Percentiles rank a stretch among this genome's conserved stretches.
Evolutionary conservation across 2,329 filamentous ascomycete genomes (phyloP).

Genomic region (Arachnopeziza araneosa): DNA sequence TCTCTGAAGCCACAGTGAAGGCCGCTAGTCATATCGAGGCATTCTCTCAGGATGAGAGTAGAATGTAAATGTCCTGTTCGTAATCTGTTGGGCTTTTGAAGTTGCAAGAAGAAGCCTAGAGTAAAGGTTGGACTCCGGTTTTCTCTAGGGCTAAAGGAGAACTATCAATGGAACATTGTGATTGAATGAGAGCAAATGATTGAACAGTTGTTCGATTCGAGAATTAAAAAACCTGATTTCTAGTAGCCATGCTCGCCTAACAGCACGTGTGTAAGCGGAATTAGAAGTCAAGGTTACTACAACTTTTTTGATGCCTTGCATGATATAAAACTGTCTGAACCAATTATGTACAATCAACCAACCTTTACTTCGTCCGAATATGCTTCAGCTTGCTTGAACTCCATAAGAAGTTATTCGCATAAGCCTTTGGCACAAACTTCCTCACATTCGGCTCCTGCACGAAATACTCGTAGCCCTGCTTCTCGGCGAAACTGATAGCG

Average conservation of each 20-base stretch:
- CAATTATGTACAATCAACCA: conserved; percentile 20
- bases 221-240: not conserved
- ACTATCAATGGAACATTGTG: too few species aligned
- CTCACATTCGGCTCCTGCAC: conserved; percentile 94
- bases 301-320: not conserved
- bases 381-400: conserved; percentile 81
- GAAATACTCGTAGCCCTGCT: conserved; percentile 98
- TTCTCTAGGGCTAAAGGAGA: too few species aligned
- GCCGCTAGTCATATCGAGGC: too few species aligned
- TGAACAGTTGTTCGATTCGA: too few species aligned
- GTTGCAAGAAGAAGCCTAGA: too few species aligned
- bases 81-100: too few species aligned
- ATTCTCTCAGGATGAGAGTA: too few species aligned
- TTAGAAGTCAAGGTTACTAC: not conserved
- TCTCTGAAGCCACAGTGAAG: too few species aligned
- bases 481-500: conserved; percentile 90
- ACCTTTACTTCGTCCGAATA: conserved; percentile 67
- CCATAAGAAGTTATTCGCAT: conserved; percentile 94
- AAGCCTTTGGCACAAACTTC: conserved; percentile 83
- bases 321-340: not conserved
- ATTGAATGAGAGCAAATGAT: too few species aligned
- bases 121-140: too few species aligned
- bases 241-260: not conserved
- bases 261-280: not conserved
- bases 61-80: too few species aligned